phyloP scores from a whole-genome alignment of 306 rosid genomes.

The Cercis canadensis region DNA sequence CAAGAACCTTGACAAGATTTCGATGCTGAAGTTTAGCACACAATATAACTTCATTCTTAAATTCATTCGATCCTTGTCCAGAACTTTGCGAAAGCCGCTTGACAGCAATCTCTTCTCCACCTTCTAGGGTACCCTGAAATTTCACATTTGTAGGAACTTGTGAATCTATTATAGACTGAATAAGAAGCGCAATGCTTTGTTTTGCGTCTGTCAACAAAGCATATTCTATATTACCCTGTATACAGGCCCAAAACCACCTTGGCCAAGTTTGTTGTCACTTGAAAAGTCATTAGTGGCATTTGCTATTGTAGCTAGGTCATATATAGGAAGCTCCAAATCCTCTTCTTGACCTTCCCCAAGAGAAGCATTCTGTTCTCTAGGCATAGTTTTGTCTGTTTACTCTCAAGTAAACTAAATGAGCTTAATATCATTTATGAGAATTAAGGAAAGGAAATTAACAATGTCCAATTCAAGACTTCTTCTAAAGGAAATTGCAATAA shows the following conservation, averaged over 20 bases:
- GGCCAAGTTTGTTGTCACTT: background rate
- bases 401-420: too few species aligned
- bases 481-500: too few species aligned
- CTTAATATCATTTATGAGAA: too few species aligned
- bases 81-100: background rate
- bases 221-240: background rate
- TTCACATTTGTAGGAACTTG: background rate
- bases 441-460: too few species aligned
- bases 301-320: background rate
- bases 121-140: background rate
- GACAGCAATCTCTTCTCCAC: background rate
- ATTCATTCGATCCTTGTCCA: background rate
- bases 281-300: background rate
- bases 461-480: too few species aligned
- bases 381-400: background rate
- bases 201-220: too few species aligned
- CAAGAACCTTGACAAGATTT: background rate
- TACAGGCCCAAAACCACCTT: background rate
- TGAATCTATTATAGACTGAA: too few species aligned
- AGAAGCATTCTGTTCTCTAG: too few species aligned
- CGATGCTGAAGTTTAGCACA: background rate
- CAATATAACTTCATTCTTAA: background rate
- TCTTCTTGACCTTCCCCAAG: background rate
- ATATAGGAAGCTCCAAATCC: background rate
- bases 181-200: too few species aligned